These are phyloP conservation scores for Suzukiozyma palmioleophila DNA, from an alignment of 1,139 yeast species.

Conservation along the genomic window DNA sequence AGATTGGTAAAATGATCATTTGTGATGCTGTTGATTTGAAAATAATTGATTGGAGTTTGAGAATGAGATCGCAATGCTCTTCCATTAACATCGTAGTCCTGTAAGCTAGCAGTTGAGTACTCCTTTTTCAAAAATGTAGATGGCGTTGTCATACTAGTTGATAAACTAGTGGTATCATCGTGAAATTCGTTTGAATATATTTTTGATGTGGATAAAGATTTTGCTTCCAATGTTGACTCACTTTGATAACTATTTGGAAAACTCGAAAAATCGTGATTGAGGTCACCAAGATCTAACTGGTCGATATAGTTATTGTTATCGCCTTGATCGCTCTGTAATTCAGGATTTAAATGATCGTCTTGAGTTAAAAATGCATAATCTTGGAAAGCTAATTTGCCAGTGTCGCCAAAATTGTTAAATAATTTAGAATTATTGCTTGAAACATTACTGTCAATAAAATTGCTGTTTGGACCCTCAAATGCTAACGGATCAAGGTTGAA, in stretches of 20 bases:
- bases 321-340: not conserved
- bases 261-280: not conserved
- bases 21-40: not conserved
- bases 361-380: conserved; percentile 2
- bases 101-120: conserved; percentile 21
- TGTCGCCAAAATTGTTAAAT: not conserved
- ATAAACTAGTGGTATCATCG: conserved; percentile 3
- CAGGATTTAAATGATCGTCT: not conserved
- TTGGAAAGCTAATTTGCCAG: conserved; percentile 5
- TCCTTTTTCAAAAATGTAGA: conserved; percentile 18
- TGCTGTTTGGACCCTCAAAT: conserved; percentile 28
- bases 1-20: not conserved
- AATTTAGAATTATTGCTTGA: not conserved
- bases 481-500: conserved; percentile 24
- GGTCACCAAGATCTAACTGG: not conserved
- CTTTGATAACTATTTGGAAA: conserved; percentile 3
- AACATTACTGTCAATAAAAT: conserved; percentile 11
- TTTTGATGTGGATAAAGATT: not conserved
- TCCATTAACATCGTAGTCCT: conserved; percentile 13
- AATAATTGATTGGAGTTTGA: conserved; percentile 5
- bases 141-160: conserved; percentile 11
- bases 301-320: not conserved
- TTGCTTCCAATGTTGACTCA: conserved; percentile 5
- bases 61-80: not conserved
- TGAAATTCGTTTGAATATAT: conserved; percentile 2